Base-by-base conservation (phyloP, 345 rosid species). In the Ceriops tagal region DNA sequence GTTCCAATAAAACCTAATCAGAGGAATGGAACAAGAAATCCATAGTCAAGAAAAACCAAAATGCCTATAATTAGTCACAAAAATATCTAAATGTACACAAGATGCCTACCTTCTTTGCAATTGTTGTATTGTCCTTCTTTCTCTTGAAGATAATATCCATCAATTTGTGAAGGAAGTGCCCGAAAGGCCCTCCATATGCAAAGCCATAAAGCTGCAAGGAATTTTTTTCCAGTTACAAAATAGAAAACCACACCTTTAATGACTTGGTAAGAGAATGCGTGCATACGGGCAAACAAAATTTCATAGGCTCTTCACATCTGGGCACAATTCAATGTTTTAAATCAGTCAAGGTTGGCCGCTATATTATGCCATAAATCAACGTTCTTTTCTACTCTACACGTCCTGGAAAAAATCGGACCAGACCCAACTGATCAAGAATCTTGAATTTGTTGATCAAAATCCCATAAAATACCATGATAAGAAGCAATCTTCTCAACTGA, bases 111-210 rank as follows among this genome's bases (percentile, higher is more conserved):
- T 91, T 91, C 88, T 86, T 85, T 22, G 91, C 96, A 18, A 84
- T 82, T n/a, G 96, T 91, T 76, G 69, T 78, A 71, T 69, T 91
- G 73, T 79, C 91, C 69, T 86, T 89, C 81, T 84, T 90, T 66
- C 84, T 88, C 81, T 81, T 83, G 87, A 93, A 91, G 68, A 91
- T 77, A 18, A 64, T 63, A 77, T 91, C 95, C 92, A 93, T 83
- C 77, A 91, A 66, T 75, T 88, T 91, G 74, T 93, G 97, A 68
- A 91, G 76, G 63, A 85, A 91, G 79, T 93, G 98, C 21, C 91
- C 97, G 77, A 91, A 93, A 21, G 98, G 97, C 61, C 96, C 98
- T 46, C 80, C 88, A 78, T 91, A 91, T 62, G 88, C 89, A 69
- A 88, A 87, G n/a, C 97, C 97, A 82, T 88, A 91, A 56, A 91